Evolutionary conservation across 139 green algal genomes (phyloP).

Genomic region (Closterium sp.): DNA sequence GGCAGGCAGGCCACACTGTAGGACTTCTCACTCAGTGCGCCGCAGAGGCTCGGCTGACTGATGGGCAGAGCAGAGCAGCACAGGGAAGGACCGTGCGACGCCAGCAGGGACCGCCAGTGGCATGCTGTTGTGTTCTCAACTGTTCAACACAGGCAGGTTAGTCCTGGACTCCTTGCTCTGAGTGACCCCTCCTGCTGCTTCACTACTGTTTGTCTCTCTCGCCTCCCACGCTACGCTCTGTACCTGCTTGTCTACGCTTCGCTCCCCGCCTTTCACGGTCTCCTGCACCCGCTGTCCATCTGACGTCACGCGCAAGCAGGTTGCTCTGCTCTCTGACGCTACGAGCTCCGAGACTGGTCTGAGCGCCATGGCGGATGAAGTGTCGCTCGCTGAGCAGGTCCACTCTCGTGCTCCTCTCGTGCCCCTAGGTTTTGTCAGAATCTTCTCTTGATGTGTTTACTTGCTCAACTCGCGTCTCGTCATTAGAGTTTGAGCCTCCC

Average conservation of each 20-base stretch:
- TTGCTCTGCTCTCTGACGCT: not conserved
- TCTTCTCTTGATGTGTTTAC: not conserved
- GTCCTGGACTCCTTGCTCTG: too few relatives aligned
- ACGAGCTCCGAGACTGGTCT: not conserved
- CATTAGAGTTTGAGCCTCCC: too few relatives aligned
- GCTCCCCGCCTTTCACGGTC: not conserved
- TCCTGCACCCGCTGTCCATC: not conserved
- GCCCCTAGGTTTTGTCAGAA: not conserved
- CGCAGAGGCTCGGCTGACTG: not conserved
- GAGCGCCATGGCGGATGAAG: not conserved
- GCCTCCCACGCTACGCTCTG: too few relatives aligned
- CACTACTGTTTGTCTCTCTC: not conserved
- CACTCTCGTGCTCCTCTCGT: not conserved
- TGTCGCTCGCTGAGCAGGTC: not conserved
- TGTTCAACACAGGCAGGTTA: too few relatives aligned
- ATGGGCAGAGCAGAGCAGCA: not conserved
- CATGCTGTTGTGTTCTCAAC: too few relatives aligned
- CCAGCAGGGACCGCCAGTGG: not conserved
- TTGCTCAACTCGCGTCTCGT: too few relatives aligned
- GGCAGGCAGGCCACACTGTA: too few relatives aligned
- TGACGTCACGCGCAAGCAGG: not conserved
- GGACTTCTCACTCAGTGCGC: not conserved
- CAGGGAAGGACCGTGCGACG: not conserved
- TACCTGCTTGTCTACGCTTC: not conserved
- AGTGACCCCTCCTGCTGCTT: too few relatives aligned